Conservation (phyloP, 1,139 yeast genomes). For the Blastobotrys niveus region DNA sequence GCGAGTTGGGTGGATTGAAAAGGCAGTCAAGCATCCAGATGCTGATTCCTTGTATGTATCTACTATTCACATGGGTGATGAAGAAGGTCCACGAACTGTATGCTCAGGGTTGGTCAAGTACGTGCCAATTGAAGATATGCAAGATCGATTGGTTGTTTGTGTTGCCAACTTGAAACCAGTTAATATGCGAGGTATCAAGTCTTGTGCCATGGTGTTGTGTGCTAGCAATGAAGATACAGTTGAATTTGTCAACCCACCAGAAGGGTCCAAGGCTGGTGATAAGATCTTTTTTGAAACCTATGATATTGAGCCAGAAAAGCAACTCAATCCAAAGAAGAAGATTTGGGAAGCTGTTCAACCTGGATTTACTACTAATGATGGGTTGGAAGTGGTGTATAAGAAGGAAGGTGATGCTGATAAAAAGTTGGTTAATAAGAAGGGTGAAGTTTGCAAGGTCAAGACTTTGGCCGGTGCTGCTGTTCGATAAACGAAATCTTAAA, state of each 20-base stretch:
- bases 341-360: conserved; percentile 96
- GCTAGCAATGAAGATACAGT: conserved; percentile 66
- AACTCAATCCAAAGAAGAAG: conserved; percentile 97
- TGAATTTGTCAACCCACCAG: conserved; percentile 93
- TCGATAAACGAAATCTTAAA: conserved; percentile 53
- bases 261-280: conserved; percentile 93
- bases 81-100: conserved; percentile 94
- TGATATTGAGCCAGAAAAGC: conserved; percentile 77
- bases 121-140: conserved; percentile 76
- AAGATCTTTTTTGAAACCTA: conserved; percentile 89
- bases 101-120: conserved; percentile 89
- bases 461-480: conserved; percentile 68
- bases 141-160: conserved; percentile 71
- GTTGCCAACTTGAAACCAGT: conserved; percentile 89
- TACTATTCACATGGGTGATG: conserved; percentile 94
- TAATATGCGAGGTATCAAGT: conserved; percentile 90
- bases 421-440: conserved; percentile 70
- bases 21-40: conserved; percentile 95
- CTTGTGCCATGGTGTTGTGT: conserved; percentile 95
- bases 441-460: conserved; percentile 66
- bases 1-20: conserved; percentile 94
- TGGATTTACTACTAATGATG: conserved; percentile 70
- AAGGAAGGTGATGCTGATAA: conserved; percentile 80
- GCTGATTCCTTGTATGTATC: conserved; percentile 96
- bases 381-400: conserved; percentile 70